Percentiles rank a stretch among this genome's conserved stretches.
Conservation (phyloP, 345 rosid genomes). For the Hypericum androsaemum region DNA sequence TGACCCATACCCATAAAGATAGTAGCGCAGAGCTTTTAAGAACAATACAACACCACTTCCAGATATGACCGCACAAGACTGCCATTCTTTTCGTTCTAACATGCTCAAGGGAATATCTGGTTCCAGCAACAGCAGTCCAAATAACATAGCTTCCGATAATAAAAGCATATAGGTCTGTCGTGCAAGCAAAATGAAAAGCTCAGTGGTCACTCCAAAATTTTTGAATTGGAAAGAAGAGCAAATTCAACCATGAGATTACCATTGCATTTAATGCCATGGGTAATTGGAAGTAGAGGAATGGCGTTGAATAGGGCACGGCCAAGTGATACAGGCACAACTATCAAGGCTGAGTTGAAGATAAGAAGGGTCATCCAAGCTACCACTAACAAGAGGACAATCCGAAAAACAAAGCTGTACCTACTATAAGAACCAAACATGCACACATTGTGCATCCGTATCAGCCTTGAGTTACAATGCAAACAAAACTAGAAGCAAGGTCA, state of each 20-base stretch:
- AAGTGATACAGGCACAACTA: conserved; percentile 84
- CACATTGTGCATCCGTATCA: conserved; percentile 4
- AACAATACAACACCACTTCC: conserved; percentile 88
- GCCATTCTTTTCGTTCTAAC: conserved; percentile 62
- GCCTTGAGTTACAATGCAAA: conserved; percentile 1
- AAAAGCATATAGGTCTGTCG: conserved; percentile 82
- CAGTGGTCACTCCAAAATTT: conserved; percentile 8
- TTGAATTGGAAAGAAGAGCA: background rate
- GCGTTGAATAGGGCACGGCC: conserved; percentile 89
- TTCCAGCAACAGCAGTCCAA: conserved; percentile 87
- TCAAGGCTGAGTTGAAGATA: conserved; percentile 78
- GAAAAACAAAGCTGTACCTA: conserved; percentile 78
- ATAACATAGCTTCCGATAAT: conserved; percentile 88
- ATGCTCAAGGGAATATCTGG: conserved; percentile 73
- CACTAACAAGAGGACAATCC: conserved; percentile 73
- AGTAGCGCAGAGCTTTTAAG: conserved; percentile 70
- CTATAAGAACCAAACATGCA: conserved; percentile 24
- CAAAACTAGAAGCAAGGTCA: background rate
- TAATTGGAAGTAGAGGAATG: conserved; percentile 88
- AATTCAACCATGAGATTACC: conserved; percentile 35
- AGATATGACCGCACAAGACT: conserved; percentile 56
- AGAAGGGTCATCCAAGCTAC: conserved; percentile 97
- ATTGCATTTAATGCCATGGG: conserved; percentile 96
- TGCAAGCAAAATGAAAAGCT: conserved; percentile 7
- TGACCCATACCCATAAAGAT: conserved; percentile 74